Percentiles rank a stretch among this genome's conserved stretches.
phyloP scores from a whole-genome alignment of 1,284 basidiomycete genomes.

The Cronartium ribicola region DNA sequence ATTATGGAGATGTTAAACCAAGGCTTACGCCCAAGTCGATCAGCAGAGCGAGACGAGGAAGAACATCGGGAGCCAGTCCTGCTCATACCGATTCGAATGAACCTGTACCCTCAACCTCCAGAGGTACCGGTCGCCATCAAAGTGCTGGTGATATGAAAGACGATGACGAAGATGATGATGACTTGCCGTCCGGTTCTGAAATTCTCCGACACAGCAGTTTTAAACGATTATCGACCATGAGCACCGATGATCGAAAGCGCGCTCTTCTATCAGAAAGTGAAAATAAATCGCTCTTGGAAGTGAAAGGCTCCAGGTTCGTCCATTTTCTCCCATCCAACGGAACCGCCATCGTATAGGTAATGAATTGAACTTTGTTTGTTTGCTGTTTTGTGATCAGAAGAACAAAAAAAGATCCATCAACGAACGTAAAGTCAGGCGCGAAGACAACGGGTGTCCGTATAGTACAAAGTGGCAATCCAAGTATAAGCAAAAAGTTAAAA shows the following conservation, averaged over 20 bases:
- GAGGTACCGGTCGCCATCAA: neutral
- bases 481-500: neutral
- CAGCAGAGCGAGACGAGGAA: neutral
- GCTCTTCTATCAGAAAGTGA: no score
- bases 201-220: no score
- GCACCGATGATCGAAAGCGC: no score
- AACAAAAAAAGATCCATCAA: neutral
- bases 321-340: no score
- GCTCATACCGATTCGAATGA: neutral
- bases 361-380: no score
- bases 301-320: no score
- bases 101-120: neutral
- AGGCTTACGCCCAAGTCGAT: neutral
- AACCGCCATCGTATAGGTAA: no score
- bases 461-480: neutral
- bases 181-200: no score
- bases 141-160: neutral
- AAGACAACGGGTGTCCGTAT: neutral
- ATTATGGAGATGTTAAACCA: slow-evolving; percentile 9
- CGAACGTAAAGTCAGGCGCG: neutral
- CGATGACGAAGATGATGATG: neutral
- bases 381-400: neutral
- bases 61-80: neutral
- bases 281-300: no score
- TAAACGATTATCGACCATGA: no score